Conservation (phyloP, 108 stramenopile species). For the Fragilariopsis cylindrus region DNA sequence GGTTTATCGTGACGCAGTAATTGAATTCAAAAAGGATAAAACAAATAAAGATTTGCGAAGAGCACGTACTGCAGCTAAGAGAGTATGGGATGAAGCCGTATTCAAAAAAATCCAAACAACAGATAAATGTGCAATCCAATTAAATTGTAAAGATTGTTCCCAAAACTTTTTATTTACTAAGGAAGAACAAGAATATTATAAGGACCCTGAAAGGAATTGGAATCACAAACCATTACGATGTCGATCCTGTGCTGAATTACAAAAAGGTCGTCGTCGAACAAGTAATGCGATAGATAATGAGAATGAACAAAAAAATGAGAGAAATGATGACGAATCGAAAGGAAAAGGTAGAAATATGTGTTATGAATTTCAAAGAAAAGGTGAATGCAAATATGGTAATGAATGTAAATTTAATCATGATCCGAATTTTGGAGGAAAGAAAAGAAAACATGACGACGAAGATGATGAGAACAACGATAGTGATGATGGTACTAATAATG, state of each 20-base stretch:
- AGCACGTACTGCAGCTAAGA: slow-evolving; percentile 38
- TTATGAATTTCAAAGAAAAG: slow-evolving; percentile 9
- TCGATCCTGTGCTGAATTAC: not conserved
- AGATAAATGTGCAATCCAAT: slow-evolving; percentile 12
- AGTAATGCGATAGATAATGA: not conserved
- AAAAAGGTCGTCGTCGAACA: not conserved
- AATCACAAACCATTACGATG: slow-evolving; percentile 1
- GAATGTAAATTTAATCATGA: not conserved
- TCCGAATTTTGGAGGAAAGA: slow-evolving; percentile 15
- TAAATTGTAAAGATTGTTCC: slow-evolving; percentile 34
- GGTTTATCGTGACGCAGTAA: slow-evolving; percentile 29
- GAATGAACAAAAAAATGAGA: not conserved
- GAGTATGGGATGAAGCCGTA: slow-evolving; percentile 33
- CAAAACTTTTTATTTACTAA: slow-evolving; percentile 13
- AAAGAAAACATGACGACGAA: not conserved
- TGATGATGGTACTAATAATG: not conserved
- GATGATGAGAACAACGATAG: not conserved
- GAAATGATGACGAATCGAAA: not conserved
- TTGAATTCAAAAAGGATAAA: slow-evolving; percentile 41
- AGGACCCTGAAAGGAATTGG: not conserved
- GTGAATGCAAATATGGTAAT: slow-evolving; percentile 5
- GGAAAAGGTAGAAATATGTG: slow-evolving; percentile 7
- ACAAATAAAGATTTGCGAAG: slow-evolving; percentile 40
- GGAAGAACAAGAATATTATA: slow-evolving; percentile 4
- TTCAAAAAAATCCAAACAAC: not conserved